Evolutionary conservation across 257 asterid species (phyloP).

Genomic region (Solanum pennellii): DNA sequence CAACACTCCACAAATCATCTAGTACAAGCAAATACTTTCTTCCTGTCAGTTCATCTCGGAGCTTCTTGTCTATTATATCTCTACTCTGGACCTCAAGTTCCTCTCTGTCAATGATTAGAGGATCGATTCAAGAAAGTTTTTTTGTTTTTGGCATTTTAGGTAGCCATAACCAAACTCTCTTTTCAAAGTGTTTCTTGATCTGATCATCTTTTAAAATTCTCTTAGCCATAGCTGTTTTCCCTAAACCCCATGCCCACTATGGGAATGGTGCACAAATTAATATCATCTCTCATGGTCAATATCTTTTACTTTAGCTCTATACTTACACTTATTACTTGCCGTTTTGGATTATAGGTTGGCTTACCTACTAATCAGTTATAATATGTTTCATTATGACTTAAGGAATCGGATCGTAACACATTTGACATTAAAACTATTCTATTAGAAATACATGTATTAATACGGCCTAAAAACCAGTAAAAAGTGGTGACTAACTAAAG

Average conservation of each 20-base stretch:
- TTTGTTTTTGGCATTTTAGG: conserved; percentile 1
- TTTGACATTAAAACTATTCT: no score
- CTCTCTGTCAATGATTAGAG: neutral
- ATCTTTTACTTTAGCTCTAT: neutral
- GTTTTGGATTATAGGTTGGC: no score
- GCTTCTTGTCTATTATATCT: neutral
- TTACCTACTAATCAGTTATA: no score
- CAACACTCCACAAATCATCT: conserved; percentile 23
- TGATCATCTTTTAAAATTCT: neutral
- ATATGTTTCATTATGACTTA: no score
- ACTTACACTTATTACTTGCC: no score
- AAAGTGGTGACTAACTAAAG: no score
- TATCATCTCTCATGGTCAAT: neutral
- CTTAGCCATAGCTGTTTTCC: conserved; percentile 10
- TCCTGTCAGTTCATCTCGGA: neutral
- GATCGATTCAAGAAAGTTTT: neutral
- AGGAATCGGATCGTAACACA: no score
- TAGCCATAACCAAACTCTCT: conserved; percentile 11
- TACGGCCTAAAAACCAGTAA: no score
- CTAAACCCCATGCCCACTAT: conserved; percentile 7
- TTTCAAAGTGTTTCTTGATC: neutral
- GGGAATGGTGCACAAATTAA: neutral
- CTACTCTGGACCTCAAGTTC: neutral
- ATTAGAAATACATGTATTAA: no score
- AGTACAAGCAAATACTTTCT: conserved; percentile 12